Evolutionary conservation across 352 stramenopile genomes (phyloP), one percentile per base, ranked within the genome.

Genomic region (Stramenopiles sp.): DNA sequence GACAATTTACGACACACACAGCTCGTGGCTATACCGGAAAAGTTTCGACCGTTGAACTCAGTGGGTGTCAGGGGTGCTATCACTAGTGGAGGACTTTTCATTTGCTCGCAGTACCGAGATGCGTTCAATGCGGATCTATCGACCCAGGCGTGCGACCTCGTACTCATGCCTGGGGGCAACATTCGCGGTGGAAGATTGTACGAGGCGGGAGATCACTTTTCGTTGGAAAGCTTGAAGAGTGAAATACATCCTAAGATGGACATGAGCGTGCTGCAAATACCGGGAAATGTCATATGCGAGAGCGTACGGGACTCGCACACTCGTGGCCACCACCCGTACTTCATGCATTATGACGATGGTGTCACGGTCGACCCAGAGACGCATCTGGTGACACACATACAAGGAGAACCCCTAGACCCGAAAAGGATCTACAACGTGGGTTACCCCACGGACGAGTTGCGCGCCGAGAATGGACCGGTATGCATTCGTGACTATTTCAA

Each of bases 291-390:
- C 0, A 43, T 81, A 34, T 78, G 74, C 18, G 49, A 80, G 68
- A 77, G 78, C 31, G 49, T 81, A 34, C 12, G 33, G 32, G 78
- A 73, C 30, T 79, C 78, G 1, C 78, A 81, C 68, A 68, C 4
- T 18, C 77, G 78, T 1, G 76, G 78, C 73, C 78, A 77, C 3
- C 77, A 79, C 36, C 76, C 78, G 0, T 77, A 77, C 31, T 81
- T 77, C 77, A 75, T 81, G 35, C 78, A 81, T 36, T 78, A 81
- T 36, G 78, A 81, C 76, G 69, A 74, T 12, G 78, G 77, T 0
- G 68, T 81, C 2, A 34, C 78, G 43, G n/a, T n/a, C n/a, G n/a
- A n/a, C n/a, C n/a, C n/a, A n/a, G n/a, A n/a, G n/a, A n/a, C n/a
- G n/a, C n/a, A n/a, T n/a, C n/a, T n/a, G n/a, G 74, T 81, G 18